phyloP scores from a whole-genome alignment of 169 alveolate genomes.

The Plasmodium inui region DNA sequence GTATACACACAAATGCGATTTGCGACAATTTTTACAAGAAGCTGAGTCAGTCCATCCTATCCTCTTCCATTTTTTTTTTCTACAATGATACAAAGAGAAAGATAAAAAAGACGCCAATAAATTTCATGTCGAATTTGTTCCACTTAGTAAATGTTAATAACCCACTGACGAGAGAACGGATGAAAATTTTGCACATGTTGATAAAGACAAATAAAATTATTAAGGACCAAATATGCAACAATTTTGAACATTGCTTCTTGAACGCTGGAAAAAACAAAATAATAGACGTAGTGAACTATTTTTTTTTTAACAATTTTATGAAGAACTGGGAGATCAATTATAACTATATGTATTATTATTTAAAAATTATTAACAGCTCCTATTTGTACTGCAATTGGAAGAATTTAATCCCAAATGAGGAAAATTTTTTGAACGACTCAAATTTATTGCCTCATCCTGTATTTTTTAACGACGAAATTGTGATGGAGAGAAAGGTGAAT shows the following conservation, averaged over 20 bases:
- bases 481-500: conserved; percentile 26
- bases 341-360: conserved; percentile 39
- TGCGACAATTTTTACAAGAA: conserved; percentile 19
- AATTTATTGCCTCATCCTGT: not conserved
- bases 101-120: conserved; percentile 48
- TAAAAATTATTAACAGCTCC: conserved; percentile 43
- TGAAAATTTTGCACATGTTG: conserved; percentile 14
- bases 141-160: conserved; percentile 36
- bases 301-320: conserved; percentile 47
- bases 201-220: conserved; percentile 38
- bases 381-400: conserved; percentile 19
- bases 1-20: conserved; percentile 22
- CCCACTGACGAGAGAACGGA: conserved; percentile 38
- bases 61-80: conserved; percentile 28
- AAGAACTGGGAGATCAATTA: conserved; percentile 29
- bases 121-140: conserved; percentile 58
- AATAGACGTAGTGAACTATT: conserved; percentile 58
- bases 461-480: not conserved
- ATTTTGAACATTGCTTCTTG: conserved; percentile 59
- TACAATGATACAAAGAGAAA: conserved; percentile 9
- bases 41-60: conserved; percentile 4
- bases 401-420: conserved; percentile 13
- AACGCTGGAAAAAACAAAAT: conserved; percentile 30
- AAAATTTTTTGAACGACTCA: not conserved
- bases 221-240: conserved; percentile 45